Conservation (phyloP, 2,329 filamentous ascomycete genomes). For the Ophiostoma quercus region DNA sequence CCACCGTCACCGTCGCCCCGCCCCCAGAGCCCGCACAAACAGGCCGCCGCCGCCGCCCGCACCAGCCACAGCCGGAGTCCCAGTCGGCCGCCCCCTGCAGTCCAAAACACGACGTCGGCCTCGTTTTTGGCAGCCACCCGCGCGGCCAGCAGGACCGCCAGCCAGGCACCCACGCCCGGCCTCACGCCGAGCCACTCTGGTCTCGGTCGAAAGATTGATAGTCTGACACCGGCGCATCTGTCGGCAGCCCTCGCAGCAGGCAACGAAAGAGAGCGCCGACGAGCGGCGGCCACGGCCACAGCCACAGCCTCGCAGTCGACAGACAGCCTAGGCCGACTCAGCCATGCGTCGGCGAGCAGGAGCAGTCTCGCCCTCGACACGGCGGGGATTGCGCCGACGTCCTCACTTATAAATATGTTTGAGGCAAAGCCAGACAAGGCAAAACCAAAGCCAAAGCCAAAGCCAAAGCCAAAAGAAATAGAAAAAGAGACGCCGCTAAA, state of each 20-base stretch:
- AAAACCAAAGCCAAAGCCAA: background rate
- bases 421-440: slow-evolving; percentile 45
- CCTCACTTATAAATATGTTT: slow-evolving; percentile 62
- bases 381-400: slow-evolving; percentile 56
- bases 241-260: slow-evolving; percentile 22
- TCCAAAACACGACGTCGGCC: slow-evolving; percentile 37
- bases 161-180: slow-evolving; percentile 44
- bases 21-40: background rate
- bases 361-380: slow-evolving; percentile 40
- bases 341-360: slow-evolving; percentile 3
- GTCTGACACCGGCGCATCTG: slow-evolving; percentile 11
- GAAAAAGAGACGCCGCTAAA: slow-evolving; percentile 20
- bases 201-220: slow-evolving; percentile 25
- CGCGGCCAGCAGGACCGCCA: slow-evolving; percentile 49
- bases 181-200: slow-evolving; percentile 38
- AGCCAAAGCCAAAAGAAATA: slow-evolving; percentile 15
- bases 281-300: background rate
- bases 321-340: slow-evolving; percentile 9
- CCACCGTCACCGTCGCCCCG: background rate
- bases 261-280: slow-evolving; percentile 10
- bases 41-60: slow-evolving; percentile 4
- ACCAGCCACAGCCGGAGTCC: slow-evolving; percentile 22
- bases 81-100: slow-evolving; percentile 4
- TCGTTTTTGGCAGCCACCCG: slow-evolving; percentile 58
- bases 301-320: background rate